Conservation (phyloP, 352 stramenopile genomes). For the Peronospora belbahrii region DNA sequence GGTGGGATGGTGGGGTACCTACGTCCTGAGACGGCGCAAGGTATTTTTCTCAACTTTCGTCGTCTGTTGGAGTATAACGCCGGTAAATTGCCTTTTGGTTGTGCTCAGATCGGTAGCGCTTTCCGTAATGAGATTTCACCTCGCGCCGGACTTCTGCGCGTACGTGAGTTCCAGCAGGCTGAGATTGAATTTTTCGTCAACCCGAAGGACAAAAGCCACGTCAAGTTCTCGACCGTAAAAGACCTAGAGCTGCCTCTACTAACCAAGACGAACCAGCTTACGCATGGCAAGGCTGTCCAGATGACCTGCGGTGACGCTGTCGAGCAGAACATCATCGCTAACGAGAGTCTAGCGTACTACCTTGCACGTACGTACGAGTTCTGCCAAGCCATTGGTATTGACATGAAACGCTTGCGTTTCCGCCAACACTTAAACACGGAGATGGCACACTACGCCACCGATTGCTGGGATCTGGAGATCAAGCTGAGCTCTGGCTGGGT, state of each 20-base stretch:
- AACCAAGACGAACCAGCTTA: slow-evolving; percentile 92
- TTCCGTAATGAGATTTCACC: slow-evolving; percentile 97
- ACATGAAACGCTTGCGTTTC: slow-evolving; percentile 92
- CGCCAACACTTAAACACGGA: slow-evolving; percentile 98
- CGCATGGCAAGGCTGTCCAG: slow-evolving; percentile 92
- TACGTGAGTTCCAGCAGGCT: slow-evolving; percentile 99
- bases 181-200: slow-evolving; percentile 99
- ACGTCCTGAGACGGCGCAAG: slow-evolving; percentile 97
- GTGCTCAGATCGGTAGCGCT: slow-evolving; percentile 80
- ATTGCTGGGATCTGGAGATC: slow-evolving; percentile 99
- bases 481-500: slow-evolving; percentile 97
- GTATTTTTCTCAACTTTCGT: slow-evolving; percentile 99
- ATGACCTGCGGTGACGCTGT: slow-evolving; percentile 91
- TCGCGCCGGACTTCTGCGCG: slow-evolving; percentile 92
- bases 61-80: slow-evolving; percentile 97
- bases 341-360: slow-evolving; percentile 99
- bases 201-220: slow-evolving; percentile 97
- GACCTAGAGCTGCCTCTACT: slow-evolving; percentile 86
- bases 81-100: slow-evolving; percentile 86
- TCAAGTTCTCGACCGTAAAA: slow-evolving; percentile 90
- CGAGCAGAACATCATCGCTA: slow-evolving; percentile 90
- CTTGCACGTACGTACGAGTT: slow-evolving; percentile 97
- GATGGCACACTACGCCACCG: slow-evolving; percentile 99
- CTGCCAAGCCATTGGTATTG: slow-evolving; percentile 91
- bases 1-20: slow-evolving; percentile 95